Percentiles rank a stretch among this genome's conserved stretches.
phyloP scores from a whole-genome alignment of 805 yeast genomes.

The Yarrowia bubula region DNA sequence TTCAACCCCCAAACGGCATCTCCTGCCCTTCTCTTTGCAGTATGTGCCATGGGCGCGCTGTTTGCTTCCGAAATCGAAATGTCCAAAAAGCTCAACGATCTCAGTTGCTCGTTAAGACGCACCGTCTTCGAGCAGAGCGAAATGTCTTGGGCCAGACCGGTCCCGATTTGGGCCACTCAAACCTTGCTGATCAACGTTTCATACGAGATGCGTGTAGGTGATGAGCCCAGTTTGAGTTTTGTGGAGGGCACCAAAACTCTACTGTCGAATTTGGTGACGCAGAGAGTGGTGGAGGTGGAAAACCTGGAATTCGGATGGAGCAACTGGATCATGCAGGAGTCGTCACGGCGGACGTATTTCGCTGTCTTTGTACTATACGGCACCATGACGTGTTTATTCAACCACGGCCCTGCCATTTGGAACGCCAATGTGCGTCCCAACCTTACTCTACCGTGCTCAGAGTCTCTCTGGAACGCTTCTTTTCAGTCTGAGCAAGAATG shows the following conservation, averaged over 20 bases:
- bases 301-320: conserved; percentile 29
- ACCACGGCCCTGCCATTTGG: conserved; percentile 35
- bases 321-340: conserved; percentile 38
- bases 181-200: conserved; percentile 35
- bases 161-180: conserved; percentile 38
- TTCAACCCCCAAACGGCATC: conserved; percentile 37
- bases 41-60: conserved; percentile 40
- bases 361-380: conserved; percentile 37
- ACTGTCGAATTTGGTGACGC: conserved; percentile 30
- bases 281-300: conserved; percentile 26
- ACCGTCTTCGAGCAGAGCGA: conserved; percentile 32
- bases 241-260: conserved; percentile 34
- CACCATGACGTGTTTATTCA: conserved; percentile 36
- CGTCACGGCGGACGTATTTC: conserved; percentile 37
- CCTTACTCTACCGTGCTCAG: conserved; percentile 38
- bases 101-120: conserved; percentile 34
- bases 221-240: conserved; percentile 37
- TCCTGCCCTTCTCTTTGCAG: conserved; percentile 38
- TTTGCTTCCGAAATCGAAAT: conserved; percentile 35
- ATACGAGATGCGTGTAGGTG: conserved; percentile 39
- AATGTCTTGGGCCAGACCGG: conserved; percentile 32
- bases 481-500: conserved; percentile 33
- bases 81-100: conserved; percentile 36
- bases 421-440: conserved; percentile 31
- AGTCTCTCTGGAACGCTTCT: conserved; percentile 37